Evolutionary conservation across 331 rosid species (phyloP).

Genomic region (Quercus tomentella): DNA sequence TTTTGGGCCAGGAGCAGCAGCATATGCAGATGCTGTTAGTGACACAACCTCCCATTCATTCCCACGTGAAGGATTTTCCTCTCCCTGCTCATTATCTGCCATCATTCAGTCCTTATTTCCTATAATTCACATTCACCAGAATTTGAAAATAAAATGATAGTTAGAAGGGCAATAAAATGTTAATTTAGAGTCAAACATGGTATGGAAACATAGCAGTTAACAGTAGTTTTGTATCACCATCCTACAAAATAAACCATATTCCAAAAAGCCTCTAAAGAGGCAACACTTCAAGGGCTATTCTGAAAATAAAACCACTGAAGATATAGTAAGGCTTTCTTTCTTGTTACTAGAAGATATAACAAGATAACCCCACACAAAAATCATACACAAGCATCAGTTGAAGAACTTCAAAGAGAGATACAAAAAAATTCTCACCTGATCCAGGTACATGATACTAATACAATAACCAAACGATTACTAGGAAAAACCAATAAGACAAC

Average conservation of each 20-base stretch:
- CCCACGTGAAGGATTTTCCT: constrained; percentile 61
- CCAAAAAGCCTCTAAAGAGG: neutral
- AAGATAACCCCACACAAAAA: neutral
- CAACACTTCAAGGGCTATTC: neutral
- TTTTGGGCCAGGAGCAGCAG: constrained; percentile 75
- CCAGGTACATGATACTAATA: neutral
- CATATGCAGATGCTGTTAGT: constrained; percentile 92
- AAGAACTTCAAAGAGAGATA: neutral
- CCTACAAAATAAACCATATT: neutral
- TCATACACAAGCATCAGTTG: neutral
- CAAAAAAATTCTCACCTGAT: neutral
- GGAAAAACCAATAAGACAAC: neutral
- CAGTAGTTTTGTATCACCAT: neutral
- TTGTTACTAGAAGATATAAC: neutral
- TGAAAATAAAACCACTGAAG: neutral
- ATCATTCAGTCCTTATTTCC: constrained; percentile 27
- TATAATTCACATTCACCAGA: neutral
- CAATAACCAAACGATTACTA: neutral
- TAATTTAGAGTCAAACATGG: neutral
- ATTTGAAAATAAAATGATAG: neutral
- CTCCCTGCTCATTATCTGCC: constrained; percentile 71
- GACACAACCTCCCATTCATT: constrained; percentile 96
- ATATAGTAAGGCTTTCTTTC: neutral
- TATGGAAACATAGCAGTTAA: neutral
- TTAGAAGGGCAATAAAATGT: neutral